Evolutionary conservation across 495 filamentous ascomycete species (phyloP).

Genomic region (Penicillium diatomitis): DNA sequence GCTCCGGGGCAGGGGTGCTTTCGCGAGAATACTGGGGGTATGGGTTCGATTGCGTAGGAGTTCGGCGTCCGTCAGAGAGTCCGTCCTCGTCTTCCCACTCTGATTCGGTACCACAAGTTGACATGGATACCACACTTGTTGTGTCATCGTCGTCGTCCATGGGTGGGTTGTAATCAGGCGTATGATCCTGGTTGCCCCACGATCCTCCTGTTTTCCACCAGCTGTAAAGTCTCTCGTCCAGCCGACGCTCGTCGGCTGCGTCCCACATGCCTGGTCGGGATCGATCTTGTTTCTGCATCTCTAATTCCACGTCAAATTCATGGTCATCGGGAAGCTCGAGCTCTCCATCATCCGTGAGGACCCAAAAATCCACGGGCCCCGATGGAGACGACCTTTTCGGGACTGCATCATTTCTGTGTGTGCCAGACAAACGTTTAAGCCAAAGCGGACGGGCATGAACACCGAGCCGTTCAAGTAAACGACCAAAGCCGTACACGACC

Average conservation of each 20-base stretch:
- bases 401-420: constrained; percentile 11
- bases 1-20: constrained; percentile 50
- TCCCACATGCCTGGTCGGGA: constrained; percentile 26
- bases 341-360: constrained; percentile 45
- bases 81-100: constrained; percentile 50
- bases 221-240: constrained; percentile 64
- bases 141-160: constrained; percentile 61
- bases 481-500: constrained; percentile 45
- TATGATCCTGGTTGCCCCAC: constrained; percentile 73
- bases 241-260: constrained; percentile 47
- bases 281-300: constrained; percentile 51
- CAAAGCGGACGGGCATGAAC: constrained; percentile 53
- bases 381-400: constrained; percentile 8
- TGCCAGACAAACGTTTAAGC: constrained; percentile 36
- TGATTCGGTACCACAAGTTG: constrained; percentile 38
- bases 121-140: constrained; percentile 66
- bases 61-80: constrained; percentile 54
- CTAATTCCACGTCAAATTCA: constrained; percentile 67
- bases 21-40: constrained; percentile 42
- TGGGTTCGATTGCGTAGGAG: constrained; percentile 57
- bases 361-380: constrained; percentile 49
- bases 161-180: constrained; percentile 54
- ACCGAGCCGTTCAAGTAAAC: constrained; percentile 48
- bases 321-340: constrained; percentile 47
- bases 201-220: constrained; percentile 76